Evolutionary conservation across 116 monocot genomes (phyloP), one percentile per base, ranked within the genome.

Genomic region (Zostera marina): DNA sequence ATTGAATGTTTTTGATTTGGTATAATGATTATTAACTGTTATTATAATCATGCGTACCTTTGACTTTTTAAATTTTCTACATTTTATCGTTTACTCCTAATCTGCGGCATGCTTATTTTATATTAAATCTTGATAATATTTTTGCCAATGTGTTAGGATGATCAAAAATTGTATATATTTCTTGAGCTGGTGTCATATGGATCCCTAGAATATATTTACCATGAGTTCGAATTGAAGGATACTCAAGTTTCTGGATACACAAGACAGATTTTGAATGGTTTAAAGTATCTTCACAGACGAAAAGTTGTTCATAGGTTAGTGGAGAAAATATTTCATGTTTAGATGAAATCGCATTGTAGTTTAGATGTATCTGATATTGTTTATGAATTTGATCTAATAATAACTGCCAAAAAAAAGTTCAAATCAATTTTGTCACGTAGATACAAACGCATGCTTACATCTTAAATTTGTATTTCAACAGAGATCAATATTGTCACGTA

Each of bases 151-250:
- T 62, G 1, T 74, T 80, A 91, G 91, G 83, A 76, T 60, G 83
- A 87, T 60, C 54, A 64, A 22, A 92, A 83, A 67, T 68, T 92
- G 21, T 81, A 66, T 41, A 87, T 92, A 53, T 87, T 92, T 65
- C 63, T 92, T 58, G 92, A 92, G 58, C 92, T 92, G 72, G 78
- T 87, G n/a, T 76, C 87, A 15, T 80, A 87, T 83, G 92, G 92
- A 42, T 92, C 92, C 39, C 67, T 92, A 41, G 77, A 78, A 56
- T 78, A 72, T 51, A 55, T 83, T 8, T 92, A 92, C 60, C 73
- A 72, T 38, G 80, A 78, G 54, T 87, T 83, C 66, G 58, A 58
- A 46, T 69, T 92, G 41, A 73, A 24, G 53, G 81, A 87, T 57
- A 63, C 83, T 13, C 87, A 87, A 65, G 92, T 81, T 22, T 92